Evolutionary conservation across 1,139 yeast genomes (phyloP).

Genomic region (Saccharomycopsis hybrid): DNA sequence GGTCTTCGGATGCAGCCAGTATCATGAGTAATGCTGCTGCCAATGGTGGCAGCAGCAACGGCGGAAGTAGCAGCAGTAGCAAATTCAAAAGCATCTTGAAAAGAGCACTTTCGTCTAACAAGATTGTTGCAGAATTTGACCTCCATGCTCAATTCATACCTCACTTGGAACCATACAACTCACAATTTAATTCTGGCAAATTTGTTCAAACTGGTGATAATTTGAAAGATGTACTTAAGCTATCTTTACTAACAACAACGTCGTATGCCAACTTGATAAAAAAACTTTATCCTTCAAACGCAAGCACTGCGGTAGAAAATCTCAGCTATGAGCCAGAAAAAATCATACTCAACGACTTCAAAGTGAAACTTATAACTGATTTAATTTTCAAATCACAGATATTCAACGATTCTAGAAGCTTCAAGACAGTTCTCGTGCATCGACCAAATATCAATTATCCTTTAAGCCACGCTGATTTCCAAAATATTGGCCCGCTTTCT

Average conservation of each 20-base stretch:
- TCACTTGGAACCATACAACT: conserved; percentile 16
- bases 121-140: conserved; percentile 8
- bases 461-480: conserved; percentile 15
- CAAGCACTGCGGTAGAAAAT: conserved; percentile 3
- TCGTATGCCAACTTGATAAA: conserved; percentile 13
- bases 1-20: neutral
- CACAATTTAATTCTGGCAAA: conserved; percentile 10
- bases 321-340: conserved; percentile 12
- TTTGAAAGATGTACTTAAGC: conserved; percentile 5
- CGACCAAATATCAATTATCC: conserved; percentile 4
- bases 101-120: conserved; percentile 3
- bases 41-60: neutral
- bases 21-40: neutral
- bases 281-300: conserved; percentile 7
- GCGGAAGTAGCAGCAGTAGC: neutral
- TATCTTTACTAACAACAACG: conserved; percentile 12
- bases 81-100: conserved; percentile 11
- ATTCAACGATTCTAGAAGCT: conserved; percentile 11
- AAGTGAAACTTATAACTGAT: conserved; percentile 13
- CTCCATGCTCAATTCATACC: conserved; percentile 11
- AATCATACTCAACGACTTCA: conserved; percentile 9
- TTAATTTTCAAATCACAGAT: conserved; percentile 17
- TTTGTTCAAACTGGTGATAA: conserved; percentile 16
- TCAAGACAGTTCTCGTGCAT: conserved; percentile 10
- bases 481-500: neutral